Conservation (phyloP, 164 flowering plant species). For the Protea cynaroides region DNA sequence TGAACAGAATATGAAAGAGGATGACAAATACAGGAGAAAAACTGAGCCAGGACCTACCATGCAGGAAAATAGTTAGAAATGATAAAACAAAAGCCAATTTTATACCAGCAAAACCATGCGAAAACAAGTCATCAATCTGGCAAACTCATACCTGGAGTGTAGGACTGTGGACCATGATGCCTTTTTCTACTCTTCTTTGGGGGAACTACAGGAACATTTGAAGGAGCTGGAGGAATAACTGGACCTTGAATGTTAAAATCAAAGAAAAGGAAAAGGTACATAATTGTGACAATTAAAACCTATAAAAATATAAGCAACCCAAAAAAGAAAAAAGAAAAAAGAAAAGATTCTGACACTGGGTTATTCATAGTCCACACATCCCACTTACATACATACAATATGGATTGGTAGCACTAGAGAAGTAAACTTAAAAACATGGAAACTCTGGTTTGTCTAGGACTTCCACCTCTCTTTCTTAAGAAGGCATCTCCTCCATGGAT, state of each 20-base stretch:
- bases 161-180: slow-evolving; percentile 28
- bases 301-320: not conserved
- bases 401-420: too few relatives aligned
- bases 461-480: slow-evolving; percentile 14
- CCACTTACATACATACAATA: too few relatives aligned
- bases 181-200: slow-evolving; percentile 23
- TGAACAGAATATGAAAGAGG: too few relatives aligned
- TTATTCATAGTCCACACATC: too few relatives aligned
- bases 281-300: not conserved
- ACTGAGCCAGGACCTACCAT: slow-evolving; percentile 30
- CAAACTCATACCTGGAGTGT: slow-evolving; percentile 27
- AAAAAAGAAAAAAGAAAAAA: too few relatives aligned
- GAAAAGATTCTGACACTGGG: too few relatives aligned
- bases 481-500: slow-evolving; percentile 18
- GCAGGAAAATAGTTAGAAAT: slow-evolving; percentile 7
- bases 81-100: slow-evolving; percentile 2
- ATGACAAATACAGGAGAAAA: too few relatives aligned
- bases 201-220: slow-evolving; percentile 13
- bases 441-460: too few relatives aligned
- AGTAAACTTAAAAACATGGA: too few relatives aligned
- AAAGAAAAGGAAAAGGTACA: not conserved
- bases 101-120: not conserved
- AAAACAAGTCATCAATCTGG: not conserved
- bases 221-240: slow-evolving; percentile 22
- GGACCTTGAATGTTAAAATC: slow-evolving; percentile 22